Conservation (phyloP, 2,329 filamentous ascomycete species). For the Phaeosphaeria sp. region DNA sequence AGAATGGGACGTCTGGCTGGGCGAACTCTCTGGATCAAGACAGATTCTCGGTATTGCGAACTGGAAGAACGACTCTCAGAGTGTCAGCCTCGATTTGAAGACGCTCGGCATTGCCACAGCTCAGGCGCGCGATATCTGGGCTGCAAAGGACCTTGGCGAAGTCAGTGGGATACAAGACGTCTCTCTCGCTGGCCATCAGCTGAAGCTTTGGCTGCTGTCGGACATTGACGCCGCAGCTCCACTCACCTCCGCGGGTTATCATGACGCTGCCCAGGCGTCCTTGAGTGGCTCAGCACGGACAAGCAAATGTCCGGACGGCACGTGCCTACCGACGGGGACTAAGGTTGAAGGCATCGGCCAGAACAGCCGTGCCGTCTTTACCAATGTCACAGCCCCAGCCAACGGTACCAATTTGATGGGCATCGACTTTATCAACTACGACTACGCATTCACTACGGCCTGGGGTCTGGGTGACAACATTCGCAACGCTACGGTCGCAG, state of each 20-base stretch:
- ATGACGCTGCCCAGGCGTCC: constrained; percentile 40
- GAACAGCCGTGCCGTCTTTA: constrained; percentile 35
- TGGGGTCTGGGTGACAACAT: constrained; percentile 44
- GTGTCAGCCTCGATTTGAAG: constrained; percentile 39
- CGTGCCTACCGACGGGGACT: constrained; percentile 38
- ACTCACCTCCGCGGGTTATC: constrained; percentile 30
- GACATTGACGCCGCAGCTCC: constrained; percentile 28
- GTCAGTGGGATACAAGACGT: constrained; percentile 23
- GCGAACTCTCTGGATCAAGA: constrained; percentile 44
- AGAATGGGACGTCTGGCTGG: constrained; percentile 48
- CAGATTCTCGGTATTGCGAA: constrained; percentile 48
- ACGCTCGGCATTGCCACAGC: constrained; percentile 43
- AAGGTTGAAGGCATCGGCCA: constrained; percentile 45
- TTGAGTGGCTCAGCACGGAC: constrained; percentile 38
- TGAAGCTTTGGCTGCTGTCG: constrained; percentile 45
- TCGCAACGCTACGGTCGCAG: constrained; percentile 45
- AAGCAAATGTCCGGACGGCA: constrained; percentile 27
- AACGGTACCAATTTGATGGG: constrained; percentile 41
- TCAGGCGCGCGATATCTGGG: constrained; percentile 47
- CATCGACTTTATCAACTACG: constrained; percentile 52
- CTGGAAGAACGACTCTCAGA: constrained; percentile 44
- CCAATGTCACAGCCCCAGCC: constrained; percentile 28
- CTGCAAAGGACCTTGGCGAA: constrained; percentile 26
- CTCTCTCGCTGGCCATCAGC: constrained; percentile 31
- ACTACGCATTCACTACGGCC: constrained; percentile 46